phyloP scores from a whole-genome alignment of 2,329 filamentous ascomycete genomes.

The Beauveria sp. region DNA sequence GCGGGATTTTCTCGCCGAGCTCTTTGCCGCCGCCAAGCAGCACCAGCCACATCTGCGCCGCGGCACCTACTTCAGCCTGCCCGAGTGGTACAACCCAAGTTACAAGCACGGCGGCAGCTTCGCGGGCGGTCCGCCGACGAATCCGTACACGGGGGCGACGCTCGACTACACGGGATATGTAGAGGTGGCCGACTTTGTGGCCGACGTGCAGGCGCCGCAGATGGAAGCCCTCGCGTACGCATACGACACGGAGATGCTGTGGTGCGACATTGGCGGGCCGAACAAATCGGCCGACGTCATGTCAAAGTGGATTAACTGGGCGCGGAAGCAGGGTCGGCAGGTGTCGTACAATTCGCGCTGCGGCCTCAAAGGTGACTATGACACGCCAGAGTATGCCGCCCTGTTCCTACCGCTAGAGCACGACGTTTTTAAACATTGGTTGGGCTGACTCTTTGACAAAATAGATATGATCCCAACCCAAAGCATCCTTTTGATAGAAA shows the following conservation, averaged over 20 bases:
- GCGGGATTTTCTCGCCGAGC: slow-evolving; percentile 33
- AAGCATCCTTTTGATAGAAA: slow-evolving; percentile 28
- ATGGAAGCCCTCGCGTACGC: slow-evolving; percentile 36
- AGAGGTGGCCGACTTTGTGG: slow-evolving; percentile 32
- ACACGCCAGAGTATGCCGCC: slow-evolving; percentile 48
- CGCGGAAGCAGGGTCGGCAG: slow-evolving; percentile 32
- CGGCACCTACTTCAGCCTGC: slow-evolving; percentile 42
- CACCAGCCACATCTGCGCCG: slow-evolving; percentile 34
- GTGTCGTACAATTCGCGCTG: slow-evolving; percentile 51
- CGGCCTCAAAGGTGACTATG: slow-evolving; percentile 46
- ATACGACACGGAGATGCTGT: slow-evolving; percentile 40
- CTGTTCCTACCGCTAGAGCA: neutral
- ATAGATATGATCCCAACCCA: slow-evolving; percentile 9
- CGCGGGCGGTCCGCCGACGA: slow-evolving; percentile 30
- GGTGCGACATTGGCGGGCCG: slow-evolving; percentile 39
- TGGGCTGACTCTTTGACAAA: no score
- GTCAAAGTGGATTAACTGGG: slow-evolving; percentile 33
- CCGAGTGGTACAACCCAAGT: slow-evolving; percentile 42
- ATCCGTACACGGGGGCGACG: slow-evolving; percentile 33
- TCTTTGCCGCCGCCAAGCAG: slow-evolving; percentile 33
- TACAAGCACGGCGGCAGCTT: slow-evolving; percentile 35
- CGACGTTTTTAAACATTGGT: no score
- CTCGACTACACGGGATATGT: slow-evolving; percentile 37
- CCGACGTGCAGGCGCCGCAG: slow-evolving; percentile 37
- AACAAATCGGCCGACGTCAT: slow-evolving; percentile 35